phyloP scores from a whole-genome alignment of 441 rosid species.

The Heliophila coronopifolia region DNA sequence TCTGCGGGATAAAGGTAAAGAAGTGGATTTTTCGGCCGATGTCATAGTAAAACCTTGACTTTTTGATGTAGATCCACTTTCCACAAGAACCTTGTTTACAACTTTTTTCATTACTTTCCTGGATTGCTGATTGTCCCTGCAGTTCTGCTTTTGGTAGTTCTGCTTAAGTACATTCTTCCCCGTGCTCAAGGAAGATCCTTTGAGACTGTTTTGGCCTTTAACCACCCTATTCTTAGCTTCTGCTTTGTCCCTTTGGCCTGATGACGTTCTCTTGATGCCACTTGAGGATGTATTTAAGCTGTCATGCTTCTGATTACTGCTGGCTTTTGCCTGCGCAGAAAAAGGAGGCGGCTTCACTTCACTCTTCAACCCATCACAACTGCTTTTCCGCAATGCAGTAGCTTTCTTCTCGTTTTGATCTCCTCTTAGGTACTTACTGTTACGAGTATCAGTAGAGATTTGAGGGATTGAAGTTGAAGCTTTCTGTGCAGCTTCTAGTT shows the following conservation, averaged over 20 bases:
- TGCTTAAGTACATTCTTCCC: constrained; percentile 60
- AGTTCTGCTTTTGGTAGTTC: constrained; percentile 86
- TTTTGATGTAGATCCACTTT: constrained; percentile 37
- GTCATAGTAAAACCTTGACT: constrained; percentile 24
- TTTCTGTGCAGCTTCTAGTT: constrained; percentile 53
- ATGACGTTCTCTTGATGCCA: constrained; percentile 29
- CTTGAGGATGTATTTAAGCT: constrained; percentile 37
- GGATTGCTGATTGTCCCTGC: constrained; percentile 43
- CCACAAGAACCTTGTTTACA: constrained; percentile 36
- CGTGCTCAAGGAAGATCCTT: constrained; percentile 49
- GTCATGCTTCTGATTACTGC: constrained; percentile 65
- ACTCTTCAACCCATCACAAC: constrained; percentile 25
- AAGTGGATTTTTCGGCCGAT: constrained; percentile 30
- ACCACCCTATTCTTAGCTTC: constrained; percentile 49
- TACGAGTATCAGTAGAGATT: constrained; percentile 19
- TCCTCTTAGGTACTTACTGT: constrained; percentile 23
- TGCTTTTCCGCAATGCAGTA: constrained; percentile 15
- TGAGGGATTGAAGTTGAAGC: constrained; percentile 24
- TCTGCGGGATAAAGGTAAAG: constrained; percentile 32
- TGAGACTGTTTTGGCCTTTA: constrained; percentile 49
- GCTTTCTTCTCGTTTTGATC: constrained; percentile 43
- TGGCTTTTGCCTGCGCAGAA: constrained; percentile 84
- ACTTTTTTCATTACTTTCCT: constrained; percentile 39
- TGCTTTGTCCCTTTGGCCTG: constrained; percentile 46
- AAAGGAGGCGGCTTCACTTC: constrained; percentile 73